Percentiles rank a stretch among this genome's conserved stretches.
These are phyloP conservation scores for Ganoderma lucidum DNA, from an alignment of 1,284 basidiomycete species.

Conservation along the genomic window DNA sequence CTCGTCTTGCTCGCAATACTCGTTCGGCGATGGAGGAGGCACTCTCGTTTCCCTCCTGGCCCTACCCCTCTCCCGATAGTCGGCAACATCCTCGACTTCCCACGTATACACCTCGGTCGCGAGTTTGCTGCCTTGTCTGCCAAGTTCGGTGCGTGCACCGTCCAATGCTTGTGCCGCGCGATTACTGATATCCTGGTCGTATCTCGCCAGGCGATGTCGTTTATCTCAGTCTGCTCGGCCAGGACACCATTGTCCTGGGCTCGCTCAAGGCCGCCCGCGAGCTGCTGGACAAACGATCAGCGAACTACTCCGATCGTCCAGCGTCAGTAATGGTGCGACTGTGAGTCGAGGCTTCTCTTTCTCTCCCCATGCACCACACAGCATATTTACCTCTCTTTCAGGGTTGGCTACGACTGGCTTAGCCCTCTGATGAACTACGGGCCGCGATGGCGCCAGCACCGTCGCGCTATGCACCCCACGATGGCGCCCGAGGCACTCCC, in stretches of 20 bases:
- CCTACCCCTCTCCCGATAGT: conserved; percentile 8
- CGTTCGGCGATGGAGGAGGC: background rate
- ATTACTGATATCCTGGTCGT: background rate
- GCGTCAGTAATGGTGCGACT: conserved; percentile 27
- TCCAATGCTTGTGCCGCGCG: too few species aligned
- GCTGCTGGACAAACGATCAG: conserved; percentile 71
- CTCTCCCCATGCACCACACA: background rate
- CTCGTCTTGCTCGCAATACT: background rate
- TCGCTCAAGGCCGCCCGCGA: conserved; percentile 60
- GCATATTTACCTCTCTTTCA: background rate
- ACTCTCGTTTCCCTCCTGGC: conserved; percentile 9
- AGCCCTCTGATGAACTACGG: conserved; percentile 29
- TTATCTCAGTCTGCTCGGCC: conserved; percentile 65
- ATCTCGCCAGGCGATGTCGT: conserved; percentile 61
- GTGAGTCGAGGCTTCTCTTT: background rate
- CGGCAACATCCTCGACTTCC: conserved; percentile 14
- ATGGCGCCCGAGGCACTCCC: conserved; percentile 16
- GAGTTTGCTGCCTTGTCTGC: background rate
- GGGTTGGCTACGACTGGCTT: conserved; percentile 25
- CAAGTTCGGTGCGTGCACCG: background rate
- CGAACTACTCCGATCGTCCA: conserved; percentile 74
- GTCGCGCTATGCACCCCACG: conserved; percentile 25
- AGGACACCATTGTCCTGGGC: conserved; percentile 66
- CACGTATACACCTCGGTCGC: conserved; percentile 9
- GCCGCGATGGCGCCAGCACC: conserved; percentile 25